Conservation (phyloP, 169 alveolate genomes). For the Cryptosporidium muris region DNA sequence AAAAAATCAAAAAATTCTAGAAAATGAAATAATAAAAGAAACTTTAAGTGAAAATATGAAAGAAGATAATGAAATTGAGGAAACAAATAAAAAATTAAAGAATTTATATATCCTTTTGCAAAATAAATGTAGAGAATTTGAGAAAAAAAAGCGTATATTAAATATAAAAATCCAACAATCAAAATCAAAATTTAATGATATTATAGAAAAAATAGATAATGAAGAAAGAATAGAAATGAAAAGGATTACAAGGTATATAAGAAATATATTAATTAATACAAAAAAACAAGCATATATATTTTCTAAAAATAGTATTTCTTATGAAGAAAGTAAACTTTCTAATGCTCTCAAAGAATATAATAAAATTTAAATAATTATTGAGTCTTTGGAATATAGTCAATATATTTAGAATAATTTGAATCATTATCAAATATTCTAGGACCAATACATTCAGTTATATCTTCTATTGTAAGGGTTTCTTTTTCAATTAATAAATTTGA, state of each 20-base stretch:
- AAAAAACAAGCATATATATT: constrained; percentile 47
- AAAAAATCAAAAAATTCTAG: constrained; percentile 15
- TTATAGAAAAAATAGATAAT: constrained; percentile 34
- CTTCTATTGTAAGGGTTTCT: constrained; percentile 85
- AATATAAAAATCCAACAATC: constrained; percentile 4
- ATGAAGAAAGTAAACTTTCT: constrained; percentile 9
- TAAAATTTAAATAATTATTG: background rate
- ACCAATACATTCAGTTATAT: constrained; percentile 85
- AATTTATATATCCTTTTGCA: constrained; percentile 11
- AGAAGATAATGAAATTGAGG: constrained; percentile 19
- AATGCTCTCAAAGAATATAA: constrained; percentile 2
- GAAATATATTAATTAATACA: constrained; percentile 12
- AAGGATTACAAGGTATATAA: constrained; percentile 33
- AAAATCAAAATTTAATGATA: constrained; percentile 10
- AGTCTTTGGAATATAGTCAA: background rate
- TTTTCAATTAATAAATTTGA: constrained; percentile 79
- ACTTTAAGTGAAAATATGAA: constrained; percentile 6
- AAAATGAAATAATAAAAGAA: constrained; percentile 18
- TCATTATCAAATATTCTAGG: constrained; percentile 74
- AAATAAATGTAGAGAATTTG: constrained; percentile 27
- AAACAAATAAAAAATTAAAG: constrained; percentile 16
- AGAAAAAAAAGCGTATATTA: constrained; percentile 11
- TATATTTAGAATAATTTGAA: background rate
- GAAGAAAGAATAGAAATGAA: constrained; percentile 56
- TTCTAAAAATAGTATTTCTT: constrained; percentile 35